These are phyloP conservation scores for Farysia itapuensis DNA, from an alignment of 1,284 basidiomycete species.

Conservation along the genomic window DNA sequence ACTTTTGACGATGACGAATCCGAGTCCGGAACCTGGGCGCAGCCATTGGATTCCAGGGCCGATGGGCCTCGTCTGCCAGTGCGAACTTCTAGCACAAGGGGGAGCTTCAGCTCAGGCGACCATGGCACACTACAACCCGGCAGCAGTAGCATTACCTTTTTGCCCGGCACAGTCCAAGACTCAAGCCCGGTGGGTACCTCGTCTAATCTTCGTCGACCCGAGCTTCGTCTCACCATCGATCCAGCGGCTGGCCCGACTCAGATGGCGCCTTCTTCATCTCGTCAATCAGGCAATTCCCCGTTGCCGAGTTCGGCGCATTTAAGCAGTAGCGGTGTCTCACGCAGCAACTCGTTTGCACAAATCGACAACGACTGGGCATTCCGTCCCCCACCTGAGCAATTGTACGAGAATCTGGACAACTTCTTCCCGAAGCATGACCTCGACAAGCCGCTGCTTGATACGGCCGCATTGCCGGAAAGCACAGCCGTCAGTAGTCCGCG, in stretches of 20 bases:
- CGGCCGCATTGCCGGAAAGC: slow-evolving; percentile 69
- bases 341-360: slow-evolving; percentile 49
- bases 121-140: slow-evolving; percentile 26
- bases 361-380: slow-evolving; percentile 63
- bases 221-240: slow-evolving; percentile 48
- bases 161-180: slow-evolving; percentile 6
- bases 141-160: slow-evolving; percentile 12
- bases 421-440: slow-evolving; percentile 97
- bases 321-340: slow-evolving; percentile 28
- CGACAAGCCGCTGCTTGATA: slow-evolving; percentile 91
- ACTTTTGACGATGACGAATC: slow-evolving; percentile 48
- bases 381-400: slow-evolving; percentile 87
- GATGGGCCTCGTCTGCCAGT: slow-evolving; percentile 25
- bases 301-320: slow-evolving; percentile 9
- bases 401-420: slow-evolving; percentile 88
- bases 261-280: slow-evolving; percentile 1
- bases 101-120: slow-evolving; percentile 9
- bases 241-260: slow-evolving; percentile 22
- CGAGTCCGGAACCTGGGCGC: slow-evolving; percentile 54
- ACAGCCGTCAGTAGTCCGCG: slow-evolving; percentile 62
- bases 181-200: neutral
- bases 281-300: slow-evolving; percentile 6
- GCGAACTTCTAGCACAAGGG: slow-evolving; percentile 1
- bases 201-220: slow-evolving; percentile 40
- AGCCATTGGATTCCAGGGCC: slow-evolving; percentile 42